Conservation (phyloP, 257 asterid genomes). For the Penstemon davidsonii region DNA sequence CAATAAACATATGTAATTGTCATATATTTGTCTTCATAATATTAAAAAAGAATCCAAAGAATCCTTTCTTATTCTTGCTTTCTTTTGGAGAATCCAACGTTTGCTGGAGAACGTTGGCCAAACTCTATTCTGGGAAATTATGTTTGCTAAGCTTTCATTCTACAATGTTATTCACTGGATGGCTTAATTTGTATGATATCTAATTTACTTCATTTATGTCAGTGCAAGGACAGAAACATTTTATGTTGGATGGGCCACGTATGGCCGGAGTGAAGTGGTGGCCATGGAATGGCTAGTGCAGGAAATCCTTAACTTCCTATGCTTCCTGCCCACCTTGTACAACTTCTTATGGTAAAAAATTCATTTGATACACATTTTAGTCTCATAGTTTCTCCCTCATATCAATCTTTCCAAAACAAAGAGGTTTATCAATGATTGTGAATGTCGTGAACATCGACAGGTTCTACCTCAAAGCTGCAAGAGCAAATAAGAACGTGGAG, state of each 20-base stretch:
- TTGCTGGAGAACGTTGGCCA: too few species aligned
- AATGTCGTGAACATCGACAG: conserved; percentile 38
- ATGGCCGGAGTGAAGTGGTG: conserved; percentile 81
- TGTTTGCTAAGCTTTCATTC: too few species aligned
- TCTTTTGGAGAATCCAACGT: not conserved
- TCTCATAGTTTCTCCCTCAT: too few species aligned
- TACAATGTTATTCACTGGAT: too few species aligned
- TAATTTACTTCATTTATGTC: conserved; percentile 30
- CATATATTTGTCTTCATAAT: conserved; percentile 6
- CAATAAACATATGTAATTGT: not conserved
- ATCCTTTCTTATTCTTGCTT: conserved; percentile 3
- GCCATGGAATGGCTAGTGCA: conserved; percentile 99
- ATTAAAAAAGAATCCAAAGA: too few species aligned
- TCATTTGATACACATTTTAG: too few species aligned
- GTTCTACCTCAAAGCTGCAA: conserved; percentile 85
- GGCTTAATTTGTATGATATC: not conserved
- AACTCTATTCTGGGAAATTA: too few species aligned
- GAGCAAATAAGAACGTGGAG: conserved; percentile 57
- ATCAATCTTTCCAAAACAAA: too few species aligned
- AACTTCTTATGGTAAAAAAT: conserved; percentile 75
- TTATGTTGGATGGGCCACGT: conserved; percentile 52
- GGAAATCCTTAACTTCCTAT: conserved; percentile 82
- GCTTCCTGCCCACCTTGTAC: conserved; percentile 82
- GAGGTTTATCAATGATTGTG: not conserved
- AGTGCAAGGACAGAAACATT: conserved; percentile 60